Percentiles rank a stretch among this genome's conserved stretches.
These are phyloP conservation scores for Lactarius sanguifluus DNA, from an alignment of 768 basidiomycete species.

Conservation along the genomic window DNA sequence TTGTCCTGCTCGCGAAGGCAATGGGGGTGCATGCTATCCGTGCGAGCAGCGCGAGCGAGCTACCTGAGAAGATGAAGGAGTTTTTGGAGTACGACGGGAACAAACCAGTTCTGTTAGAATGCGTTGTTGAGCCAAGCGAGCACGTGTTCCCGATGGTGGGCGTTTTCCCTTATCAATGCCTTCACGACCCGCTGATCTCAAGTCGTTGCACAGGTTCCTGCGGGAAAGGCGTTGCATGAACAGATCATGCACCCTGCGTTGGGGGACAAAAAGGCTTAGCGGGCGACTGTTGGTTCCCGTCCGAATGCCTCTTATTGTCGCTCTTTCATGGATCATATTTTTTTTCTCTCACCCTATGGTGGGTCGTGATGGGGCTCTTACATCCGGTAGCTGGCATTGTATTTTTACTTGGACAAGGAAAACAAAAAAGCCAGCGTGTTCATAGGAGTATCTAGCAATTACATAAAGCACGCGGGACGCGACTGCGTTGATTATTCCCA, in stretches of 20 bases:
- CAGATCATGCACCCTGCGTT: conserved; percentile 71
- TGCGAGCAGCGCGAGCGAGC: conserved; percentile 64
- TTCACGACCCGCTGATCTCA: conserved; percentile 29
- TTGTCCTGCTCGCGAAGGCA: conserved; percentile 81
- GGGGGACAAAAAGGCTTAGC: conserved; percentile 15
- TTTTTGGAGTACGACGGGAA: conserved; percentile 91
- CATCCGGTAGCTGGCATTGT: conserved; percentile 19
- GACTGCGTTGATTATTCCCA: conserved; percentile 29
- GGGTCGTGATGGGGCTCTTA: conserved; percentile 4
- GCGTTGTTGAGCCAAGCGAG: conserved; percentile 77
- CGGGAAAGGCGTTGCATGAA: conserved; percentile 93
- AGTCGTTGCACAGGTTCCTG: conserved; percentile 61
- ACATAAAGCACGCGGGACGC: conserved; percentile 3
- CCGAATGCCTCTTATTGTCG: neutral
- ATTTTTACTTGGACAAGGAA: conserved; percentile 5
- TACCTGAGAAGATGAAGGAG: conserved; percentile 97
- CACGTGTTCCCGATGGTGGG: conserved; percentile 89
- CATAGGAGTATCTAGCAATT: neutral
- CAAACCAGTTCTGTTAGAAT: conserved; percentile 90
- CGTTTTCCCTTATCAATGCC: conserved; percentile 27
- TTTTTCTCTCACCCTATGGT: conserved; percentile 6
- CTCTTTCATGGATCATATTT: conserved; percentile 2
- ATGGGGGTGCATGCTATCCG: conserved; percentile 94
- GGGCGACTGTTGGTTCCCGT: neutral
- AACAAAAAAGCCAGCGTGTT: conserved; percentile 5